These are phyloP conservation scores for Candida mesenterica DNA, from an alignment of 1,139 yeast species.

Conservation along the genomic window DNA sequence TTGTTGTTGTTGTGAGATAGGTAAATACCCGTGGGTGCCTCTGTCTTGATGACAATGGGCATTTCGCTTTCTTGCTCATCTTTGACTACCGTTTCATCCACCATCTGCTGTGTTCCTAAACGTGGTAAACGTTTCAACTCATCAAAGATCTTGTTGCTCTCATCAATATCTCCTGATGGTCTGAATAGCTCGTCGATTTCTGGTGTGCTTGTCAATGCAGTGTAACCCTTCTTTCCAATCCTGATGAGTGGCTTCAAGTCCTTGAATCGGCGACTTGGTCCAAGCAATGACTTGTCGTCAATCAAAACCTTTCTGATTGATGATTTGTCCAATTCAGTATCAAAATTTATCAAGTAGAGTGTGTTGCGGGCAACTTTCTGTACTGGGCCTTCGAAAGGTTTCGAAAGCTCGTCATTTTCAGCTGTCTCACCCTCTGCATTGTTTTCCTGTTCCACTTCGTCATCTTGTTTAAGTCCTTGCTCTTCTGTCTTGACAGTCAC, in stretches of 20 bases:
- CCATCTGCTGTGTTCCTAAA: constrained; percentile 60
- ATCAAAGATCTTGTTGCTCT: constrained; percentile 44
- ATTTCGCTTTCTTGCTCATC: constrained; percentile 40
- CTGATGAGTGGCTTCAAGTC: constrained; percentile 55
- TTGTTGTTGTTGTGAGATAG: constrained; percentile 64
- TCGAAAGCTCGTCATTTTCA: constrained; percentile 16
- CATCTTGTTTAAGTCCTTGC: not conserved
- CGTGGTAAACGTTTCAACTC: constrained; percentile 58
- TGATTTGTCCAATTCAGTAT: constrained; percentile 21
- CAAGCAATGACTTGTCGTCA: constrained; percentile 57
- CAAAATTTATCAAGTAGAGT: constrained; percentile 49
- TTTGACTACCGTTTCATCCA: constrained; percentile 43
- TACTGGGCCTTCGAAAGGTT: constrained; percentile 60
- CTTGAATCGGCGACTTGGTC: constrained; percentile 52
- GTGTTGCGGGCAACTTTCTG: constrained; percentile 55
- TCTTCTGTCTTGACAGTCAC: constrained; percentile 1
- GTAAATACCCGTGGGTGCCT: constrained; percentile 73
- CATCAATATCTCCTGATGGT: constrained; percentile 34
- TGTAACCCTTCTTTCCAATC: constrained; percentile 47
- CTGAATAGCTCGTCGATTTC: constrained; percentile 37
- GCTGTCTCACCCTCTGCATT: constrained; percentile 5
- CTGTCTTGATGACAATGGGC: constrained; percentile 53
- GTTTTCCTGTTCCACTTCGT: constrained; percentile 2
- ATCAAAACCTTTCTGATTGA: constrained; percentile 48
- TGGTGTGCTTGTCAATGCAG: constrained; percentile 28